phyloP scores from a whole-genome alignment of 495 filamentous ascomycete genomes.

The Rhypophila decipiens region DNA sequence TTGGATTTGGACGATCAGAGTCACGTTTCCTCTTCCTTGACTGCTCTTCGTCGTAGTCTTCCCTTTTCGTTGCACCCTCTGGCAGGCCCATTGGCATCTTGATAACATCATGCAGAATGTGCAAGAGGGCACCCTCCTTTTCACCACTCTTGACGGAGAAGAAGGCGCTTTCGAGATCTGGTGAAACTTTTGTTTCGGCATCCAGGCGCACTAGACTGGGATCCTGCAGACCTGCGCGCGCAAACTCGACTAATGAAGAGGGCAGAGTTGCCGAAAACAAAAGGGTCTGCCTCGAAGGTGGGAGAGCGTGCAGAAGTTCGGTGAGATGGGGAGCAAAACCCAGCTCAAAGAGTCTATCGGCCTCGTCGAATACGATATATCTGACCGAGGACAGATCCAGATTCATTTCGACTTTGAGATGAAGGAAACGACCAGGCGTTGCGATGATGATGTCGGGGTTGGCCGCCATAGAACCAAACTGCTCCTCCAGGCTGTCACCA shows the following conservation, averaged over 20 bases:
- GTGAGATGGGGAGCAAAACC: constrained; percentile 89
- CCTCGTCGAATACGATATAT: constrained; percentile 96
- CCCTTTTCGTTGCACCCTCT: constrained; percentile 36
- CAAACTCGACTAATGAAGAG: constrained; percentile 90
- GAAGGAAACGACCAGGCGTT: constrained; percentile 90
- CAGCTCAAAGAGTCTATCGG: constrained; percentile 96
- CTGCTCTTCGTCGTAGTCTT: constrained; percentile 39
- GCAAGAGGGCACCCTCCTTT: constrained; percentile 85
- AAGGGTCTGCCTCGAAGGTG: constrained; percentile 76
- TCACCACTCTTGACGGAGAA: constrained; percentile 87
- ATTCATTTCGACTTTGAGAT: constrained; percentile 92
- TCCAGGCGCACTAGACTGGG: constrained; percentile 82
- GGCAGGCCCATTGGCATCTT: constrained; percentile 80
- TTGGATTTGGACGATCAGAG: constrained; percentile 37
- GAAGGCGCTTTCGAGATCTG: constrained; percentile 87
- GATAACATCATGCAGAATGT: constrained; percentile 85
- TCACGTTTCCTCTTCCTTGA: constrained; percentile 65
- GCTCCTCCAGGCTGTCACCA: constrained; percentile 92
- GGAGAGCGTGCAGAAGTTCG: constrained; percentile 87
- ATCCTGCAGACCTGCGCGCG: constrained; percentile 84
- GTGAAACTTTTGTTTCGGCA: constrained; percentile 90
- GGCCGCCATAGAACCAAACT: constrained; percentile 84
- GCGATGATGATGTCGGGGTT: constrained; percentile 97
- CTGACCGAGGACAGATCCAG: constrained; percentile 77
- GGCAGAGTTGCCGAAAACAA: constrained; percentile 94